Percentiles rank a stretch among this genome's conserved stretches.
These are phyloP conservation scores for Artemisia argyi DNA, from an alignment of 129 eudicot genomes.

Conservation along the genomic window DNA sequence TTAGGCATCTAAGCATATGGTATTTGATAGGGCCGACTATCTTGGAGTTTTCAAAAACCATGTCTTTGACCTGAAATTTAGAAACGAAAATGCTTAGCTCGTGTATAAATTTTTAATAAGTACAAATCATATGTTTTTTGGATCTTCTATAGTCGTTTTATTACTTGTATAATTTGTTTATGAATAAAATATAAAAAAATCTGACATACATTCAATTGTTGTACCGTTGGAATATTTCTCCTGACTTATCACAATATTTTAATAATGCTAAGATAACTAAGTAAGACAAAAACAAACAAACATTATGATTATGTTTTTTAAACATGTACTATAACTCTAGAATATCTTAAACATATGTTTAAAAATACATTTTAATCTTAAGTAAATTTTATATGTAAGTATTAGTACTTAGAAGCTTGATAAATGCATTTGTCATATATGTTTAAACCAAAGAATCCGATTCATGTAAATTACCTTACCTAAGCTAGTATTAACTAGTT, in stretches of 20 bases:
- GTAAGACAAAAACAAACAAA: too few species aligned
- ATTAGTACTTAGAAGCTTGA: too few species aligned
- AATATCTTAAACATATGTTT: too few species aligned
- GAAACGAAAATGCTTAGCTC: constrained; percentile 11
- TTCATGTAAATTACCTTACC: too few species aligned
- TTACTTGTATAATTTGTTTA: background rate
- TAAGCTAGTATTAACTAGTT: too few species aligned
- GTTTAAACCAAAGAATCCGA: too few species aligned
- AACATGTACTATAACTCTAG: too few species aligned
- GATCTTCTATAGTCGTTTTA: background rate
- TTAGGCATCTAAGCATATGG: background rate
- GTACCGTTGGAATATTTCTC: constrained; percentile 10
- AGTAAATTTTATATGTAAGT: too few species aligned
- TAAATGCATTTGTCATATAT: too few species aligned
- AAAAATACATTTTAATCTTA: too few species aligned
- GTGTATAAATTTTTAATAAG: constrained; percentile 10
- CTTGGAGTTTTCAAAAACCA: constrained; percentile 19
- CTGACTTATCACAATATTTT: background rate
- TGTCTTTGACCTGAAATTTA: constrained; percentile 1
- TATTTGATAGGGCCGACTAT: constrained; percentile 19
- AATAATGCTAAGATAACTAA: background rate
- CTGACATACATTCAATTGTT: constrained; percentile 22
- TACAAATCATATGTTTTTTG: constrained; percentile 1
- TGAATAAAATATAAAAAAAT: background rate
- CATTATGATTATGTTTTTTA: too few species aligned